phyloP scores from a whole-genome alignment of 1,139 yeast species.

The Taphrina flavorubra region DNA sequence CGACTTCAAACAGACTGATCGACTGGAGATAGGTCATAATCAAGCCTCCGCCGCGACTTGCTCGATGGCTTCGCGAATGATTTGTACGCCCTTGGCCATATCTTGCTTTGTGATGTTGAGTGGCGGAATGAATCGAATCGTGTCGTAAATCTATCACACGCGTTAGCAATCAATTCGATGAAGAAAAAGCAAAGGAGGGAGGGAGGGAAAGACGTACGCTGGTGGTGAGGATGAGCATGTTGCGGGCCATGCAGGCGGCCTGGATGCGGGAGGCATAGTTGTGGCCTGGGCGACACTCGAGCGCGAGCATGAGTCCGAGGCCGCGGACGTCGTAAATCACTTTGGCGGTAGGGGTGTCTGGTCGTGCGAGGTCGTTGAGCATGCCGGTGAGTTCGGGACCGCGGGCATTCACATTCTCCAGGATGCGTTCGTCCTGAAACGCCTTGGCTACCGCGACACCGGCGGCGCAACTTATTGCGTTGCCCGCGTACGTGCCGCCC shows the following conservation, averaged over 20 bases:
- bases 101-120: slow-evolving; percentile 75
- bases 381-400: slow-evolving; percentile 56
- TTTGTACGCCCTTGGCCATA: slow-evolving; percentile 70
- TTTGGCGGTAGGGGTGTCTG: slow-evolving; percentile 59
- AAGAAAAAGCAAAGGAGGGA: too few species aligned
- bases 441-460: slow-evolving; percentile 75
- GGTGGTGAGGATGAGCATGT: slow-evolving; percentile 85
- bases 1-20: too few species aligned
- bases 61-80: slow-evolving; percentile 48
- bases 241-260: slow-evolving; percentile 61
- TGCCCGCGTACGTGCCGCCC: slow-evolving; percentile 97
- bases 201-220: slow-evolving; percentile 16
- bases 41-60: slow-evolving; percentile 24
- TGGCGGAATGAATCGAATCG: slow-evolving; percentile 89
- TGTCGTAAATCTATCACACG: slow-evolving; percentile 70
- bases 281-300: slow-evolving; percentile 74
- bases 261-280: slow-evolving; percentile 23
- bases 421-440: slow-evolving; percentile 66
- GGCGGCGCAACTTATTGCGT: slow-evolving; percentile 84
- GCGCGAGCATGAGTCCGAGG: slow-evolving; percentile 81
- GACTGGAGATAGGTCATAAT: not conserved
- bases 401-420: slow-evolving; percentile 58
- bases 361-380: slow-evolving; percentile 58
- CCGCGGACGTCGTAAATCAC: slow-evolving; percentile 77
- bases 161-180: too few species aligned